phyloP scores from a whole-genome alignment of 331 rosid species.

The Rhamnella rubrinervis region DNA sequence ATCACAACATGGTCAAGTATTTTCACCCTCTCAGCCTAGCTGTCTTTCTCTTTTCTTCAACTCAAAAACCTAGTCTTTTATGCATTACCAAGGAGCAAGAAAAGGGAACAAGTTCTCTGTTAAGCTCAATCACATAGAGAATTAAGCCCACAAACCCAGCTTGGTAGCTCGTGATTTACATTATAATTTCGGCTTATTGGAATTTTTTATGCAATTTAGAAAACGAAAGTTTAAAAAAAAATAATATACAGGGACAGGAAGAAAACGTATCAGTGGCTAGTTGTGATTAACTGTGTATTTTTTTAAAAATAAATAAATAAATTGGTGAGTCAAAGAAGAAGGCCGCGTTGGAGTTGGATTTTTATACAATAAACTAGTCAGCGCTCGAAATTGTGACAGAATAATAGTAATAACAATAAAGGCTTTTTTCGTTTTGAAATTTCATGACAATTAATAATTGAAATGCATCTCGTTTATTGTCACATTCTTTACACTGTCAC shows the following conservation, averaged over 20 bases:
- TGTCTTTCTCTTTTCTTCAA: not conserved
- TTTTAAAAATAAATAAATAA: not conserved
- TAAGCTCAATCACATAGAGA: no score
- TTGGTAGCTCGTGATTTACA: no score
- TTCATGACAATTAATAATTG: not conserved
- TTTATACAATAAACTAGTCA: not conserved
- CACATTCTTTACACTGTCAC: not conserved
- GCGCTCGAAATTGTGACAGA: not conserved
- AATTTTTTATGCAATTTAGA: no score
- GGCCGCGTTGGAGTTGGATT: slow-evolving; percentile 15
- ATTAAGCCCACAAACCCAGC: no score
- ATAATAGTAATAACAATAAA: not conserved
- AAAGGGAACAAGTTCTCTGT: not conserved
- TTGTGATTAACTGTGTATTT: not conserved
- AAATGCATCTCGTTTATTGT: slow-evolving; percentile 16
- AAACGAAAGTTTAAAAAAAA: no score
- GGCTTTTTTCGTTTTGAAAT: not conserved
- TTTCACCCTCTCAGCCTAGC: not conserved
- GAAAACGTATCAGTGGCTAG: not conserved
- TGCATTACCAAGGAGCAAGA: not conserved
- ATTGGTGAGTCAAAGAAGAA: not conserved
- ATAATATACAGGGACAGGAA: no score
- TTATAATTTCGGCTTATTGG: no score
- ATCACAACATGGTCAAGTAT: not conserved
- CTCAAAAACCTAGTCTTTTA: not conserved